Evolutionary conservation across 441 rosid genomes (phyloP), one percentile per base, ranked within the genome.

Genomic region (Arabidopsis hybrid): DNA sequence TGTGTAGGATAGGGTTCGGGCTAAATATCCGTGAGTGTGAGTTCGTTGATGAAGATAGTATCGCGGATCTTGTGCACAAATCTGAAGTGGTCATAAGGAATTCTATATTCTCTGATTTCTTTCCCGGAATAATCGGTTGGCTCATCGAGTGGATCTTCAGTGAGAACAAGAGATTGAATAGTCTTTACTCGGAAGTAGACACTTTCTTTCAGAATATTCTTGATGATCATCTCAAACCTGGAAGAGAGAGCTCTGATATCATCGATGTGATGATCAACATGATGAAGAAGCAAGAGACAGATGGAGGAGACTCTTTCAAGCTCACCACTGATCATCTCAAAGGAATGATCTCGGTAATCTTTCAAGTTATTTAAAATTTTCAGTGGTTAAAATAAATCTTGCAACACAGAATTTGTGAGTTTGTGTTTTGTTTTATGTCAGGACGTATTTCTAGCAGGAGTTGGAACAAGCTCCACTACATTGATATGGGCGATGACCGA

Each of bases 401-500:
- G 26, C 26, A 21, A 21, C 26, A 21, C 26, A 21, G 26, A 21
- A 21, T 21, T 21, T 21, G 26, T 21, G 26, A 21, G 26, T 21
- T 21, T 21, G 26, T 21, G 26, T 21, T 29, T 29, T 29, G 32
- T 29, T 29, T 46, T 66, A 32, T 40, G 8, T 35, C 78, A 85
- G 88, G 83, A 86, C 51, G 26, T 86, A 66, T 85, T 82, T 21
- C 80, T 85, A 4, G 92, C 79, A 0, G 90, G 87, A 60, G 81
- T 86, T 0, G 86, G 82, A 47, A 86, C 89, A 46, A 79, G 89
- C 12, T 81, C 81, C 3, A 71, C 76, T 45, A 81, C 86, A 0
- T 77, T 83, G 62, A 70, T 66, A 11, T 87, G 91, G 88, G 83
- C 88, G 35, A 74, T 84, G 49, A 74, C 89, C 0, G 85, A 83